These are phyloP conservation scores for Symbiodinium pilosum DNA, from an alignment of 73 alveolate species.

Conservation along the genomic window DNA sequence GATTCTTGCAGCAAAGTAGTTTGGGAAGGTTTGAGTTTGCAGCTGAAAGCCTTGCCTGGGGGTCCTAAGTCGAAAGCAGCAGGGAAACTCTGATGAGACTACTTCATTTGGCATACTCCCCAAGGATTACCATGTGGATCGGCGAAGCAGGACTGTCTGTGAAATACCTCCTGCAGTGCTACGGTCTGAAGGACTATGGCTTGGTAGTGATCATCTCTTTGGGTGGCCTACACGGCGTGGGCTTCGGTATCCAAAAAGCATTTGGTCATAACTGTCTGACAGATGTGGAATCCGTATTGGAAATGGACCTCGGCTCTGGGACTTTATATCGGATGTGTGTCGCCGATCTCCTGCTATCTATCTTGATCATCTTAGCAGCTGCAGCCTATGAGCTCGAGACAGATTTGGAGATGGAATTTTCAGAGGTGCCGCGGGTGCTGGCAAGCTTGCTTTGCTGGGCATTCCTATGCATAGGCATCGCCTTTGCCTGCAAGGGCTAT, in stretches of 20 bases:
- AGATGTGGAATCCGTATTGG: background rate
- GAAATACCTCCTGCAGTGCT: background rate
- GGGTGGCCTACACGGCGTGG: conserved; percentile 1
- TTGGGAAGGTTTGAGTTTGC: no score
- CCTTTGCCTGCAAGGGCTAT: background rate
- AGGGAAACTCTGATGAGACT: no score
- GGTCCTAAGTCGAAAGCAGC: no score
- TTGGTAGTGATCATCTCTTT: background rate
- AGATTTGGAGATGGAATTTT: background rate
- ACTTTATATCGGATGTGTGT: background rate
- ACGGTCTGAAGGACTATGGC: background rate
- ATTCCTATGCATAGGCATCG: background rate
- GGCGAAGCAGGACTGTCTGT: background rate
- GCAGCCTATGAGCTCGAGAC: background rate
- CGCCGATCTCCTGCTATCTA: background rate
- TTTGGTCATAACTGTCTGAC: background rate
- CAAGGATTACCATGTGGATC: background rate
- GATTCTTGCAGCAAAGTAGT: no score
- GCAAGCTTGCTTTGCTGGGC: background rate
- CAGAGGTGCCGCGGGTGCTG: background rate
- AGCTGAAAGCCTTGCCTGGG: no score
- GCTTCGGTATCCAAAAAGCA: background rate
- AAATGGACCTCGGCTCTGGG: background rate
- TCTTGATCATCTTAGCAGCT: background rate
- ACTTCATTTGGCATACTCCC: no score